Evolutionary conservation across 306 rosid species (phyloP), one percentile per base, ranked within the genome.

Genomic region (Vachellia collinsii): DNA sequence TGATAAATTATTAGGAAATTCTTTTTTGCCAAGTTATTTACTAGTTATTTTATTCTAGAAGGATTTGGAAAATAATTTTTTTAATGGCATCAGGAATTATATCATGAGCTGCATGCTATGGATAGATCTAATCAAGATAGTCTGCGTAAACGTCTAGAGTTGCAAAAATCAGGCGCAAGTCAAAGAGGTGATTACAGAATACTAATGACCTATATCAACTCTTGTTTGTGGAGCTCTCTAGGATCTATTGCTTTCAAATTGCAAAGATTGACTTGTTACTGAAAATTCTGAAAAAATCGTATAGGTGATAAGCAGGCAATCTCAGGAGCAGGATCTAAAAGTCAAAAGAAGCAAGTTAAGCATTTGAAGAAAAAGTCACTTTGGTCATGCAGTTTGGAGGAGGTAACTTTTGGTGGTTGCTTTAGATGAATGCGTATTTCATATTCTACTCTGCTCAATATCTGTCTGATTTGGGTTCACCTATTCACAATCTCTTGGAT

Each of bases 351-450:
- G 87, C 86, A 85, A 67, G 86, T 93, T 47, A 91, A 87, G 79
- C 79, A 76, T 71, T 86, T 93, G 56, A 50, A 50, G 56, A 50
- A 50, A 50, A 50, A 50, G 16, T 91, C 97, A 29, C 97, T 93
- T 62, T 93, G 97, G 97, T 87, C 91, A 70, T 87, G 89, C 85
- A 89, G 91, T 86, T 77, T 91, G 84, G 97, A 93, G 87, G 97
- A 93, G 97, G 97, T 93, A 91, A 86, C 70, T 75, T 76, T 56
- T 62, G 47, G 79, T 70, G 36, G 63, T 76, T 76, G 17, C 77
- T 59, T 25, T 76, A 76, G 62, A 69, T 79, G 84, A 82, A 75
- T 58, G 11, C 75, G 76, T 77, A 73, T 66, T 77, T n/a, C 44
- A 12, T 17, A n/a, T 10, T 74, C 19, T 83, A 38, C 68, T 77